A percentile compares a stretch with the other conserved stretches of the same genome.
Evolutionary conservation across 2,329 filamentous ascomycete species (phyloP).

Genomic region (Paecilomyces sp.): DNA sequence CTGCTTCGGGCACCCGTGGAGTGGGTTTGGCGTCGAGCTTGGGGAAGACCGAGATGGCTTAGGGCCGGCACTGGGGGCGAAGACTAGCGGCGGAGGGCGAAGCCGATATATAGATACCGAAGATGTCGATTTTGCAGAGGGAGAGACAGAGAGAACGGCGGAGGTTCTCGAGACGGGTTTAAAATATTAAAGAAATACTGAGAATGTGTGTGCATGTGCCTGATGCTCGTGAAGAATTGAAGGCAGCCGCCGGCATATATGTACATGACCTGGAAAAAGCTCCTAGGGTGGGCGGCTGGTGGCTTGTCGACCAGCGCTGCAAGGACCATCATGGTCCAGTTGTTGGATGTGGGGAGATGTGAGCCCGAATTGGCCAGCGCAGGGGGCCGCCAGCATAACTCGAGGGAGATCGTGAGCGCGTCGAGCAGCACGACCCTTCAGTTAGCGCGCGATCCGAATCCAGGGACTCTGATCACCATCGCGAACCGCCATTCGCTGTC

Average conservation of each 20-base stretch:
- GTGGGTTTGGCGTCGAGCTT: not conserved
- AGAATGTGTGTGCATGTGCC: conserved; percentile 20
- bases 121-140: not conserved
- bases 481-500: not conserved
- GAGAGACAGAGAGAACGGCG: not conserved
- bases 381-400: conserved; percentile 6
- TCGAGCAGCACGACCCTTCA: not conserved
- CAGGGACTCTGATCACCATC: not conserved
- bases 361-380: conserved; percentile 7
- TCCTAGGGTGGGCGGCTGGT: conserved; percentile 6
- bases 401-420: not conserved
- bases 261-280: conserved; percentile 7
- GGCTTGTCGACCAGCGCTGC: conserved; percentile 9
- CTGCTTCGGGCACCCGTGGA: not conserved
- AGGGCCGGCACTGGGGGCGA: conserved; percentile 6
- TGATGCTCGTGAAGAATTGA: conserved; percentile 26
- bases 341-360: conserved; percentile 11
- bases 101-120: conserved; percentile 6
- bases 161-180: not conserved
- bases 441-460: conserved; percentile 2
- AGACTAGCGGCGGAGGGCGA: conserved; percentile 5
- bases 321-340: conserved; percentile 11
- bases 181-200: conserved; percentile 5
- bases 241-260: conserved; percentile 18
- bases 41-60: conserved; percentile 4